A percentile compares a stretch with the other conserved stretches of the same genome.
Conservation (phyloP, 1,284 basidiomycete genomes). For the Ustilago tritici region DNA sequence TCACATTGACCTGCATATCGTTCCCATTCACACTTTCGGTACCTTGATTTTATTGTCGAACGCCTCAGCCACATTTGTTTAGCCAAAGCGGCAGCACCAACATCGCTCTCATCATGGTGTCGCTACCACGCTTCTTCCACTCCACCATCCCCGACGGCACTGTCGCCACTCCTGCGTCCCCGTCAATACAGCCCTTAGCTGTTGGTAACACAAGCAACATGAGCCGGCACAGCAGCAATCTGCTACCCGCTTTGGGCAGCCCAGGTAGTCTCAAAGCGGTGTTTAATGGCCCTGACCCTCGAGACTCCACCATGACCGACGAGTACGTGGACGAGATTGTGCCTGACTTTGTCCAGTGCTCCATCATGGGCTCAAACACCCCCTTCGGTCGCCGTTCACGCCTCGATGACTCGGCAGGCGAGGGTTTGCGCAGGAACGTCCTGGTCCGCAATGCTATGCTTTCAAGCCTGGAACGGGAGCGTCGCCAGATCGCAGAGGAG, state of each 20-base stretch:
- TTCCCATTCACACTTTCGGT: not conserved
- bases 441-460: conserved; percentile 55
- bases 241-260: conserved; percentile 14
- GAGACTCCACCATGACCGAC: conserved; percentile 5
- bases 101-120: conserved; percentile 19
- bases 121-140: conserved; percentile 26
- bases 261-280: conserved; percentile 39
- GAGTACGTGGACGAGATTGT: conserved; percentile 32
- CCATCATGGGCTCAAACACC: conserved; percentile 16
- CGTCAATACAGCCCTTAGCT: conserved; percentile 4
- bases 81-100: not conserved
- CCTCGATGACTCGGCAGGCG: conserved; percentile 53
- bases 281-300: conserved; percentile 6
- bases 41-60: not conserved
- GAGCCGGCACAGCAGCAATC: conserved; percentile 8
- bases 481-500: conserved; percentile 30
- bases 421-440: conserved; percentile 49
- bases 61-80: conserved; percentile 21
- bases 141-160: not conserved
- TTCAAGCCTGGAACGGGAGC: conserved; percentile 49
- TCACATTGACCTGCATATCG: not conserved
- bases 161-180: not conserved
- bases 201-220: not conserved
- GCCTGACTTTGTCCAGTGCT: conserved; percentile 21
- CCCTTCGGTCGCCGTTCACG: conserved; percentile 27